Evolutionary conservation across 805 yeast species (phyloP).

Genomic region (Sugiyamaella mastotermitis): DNA sequence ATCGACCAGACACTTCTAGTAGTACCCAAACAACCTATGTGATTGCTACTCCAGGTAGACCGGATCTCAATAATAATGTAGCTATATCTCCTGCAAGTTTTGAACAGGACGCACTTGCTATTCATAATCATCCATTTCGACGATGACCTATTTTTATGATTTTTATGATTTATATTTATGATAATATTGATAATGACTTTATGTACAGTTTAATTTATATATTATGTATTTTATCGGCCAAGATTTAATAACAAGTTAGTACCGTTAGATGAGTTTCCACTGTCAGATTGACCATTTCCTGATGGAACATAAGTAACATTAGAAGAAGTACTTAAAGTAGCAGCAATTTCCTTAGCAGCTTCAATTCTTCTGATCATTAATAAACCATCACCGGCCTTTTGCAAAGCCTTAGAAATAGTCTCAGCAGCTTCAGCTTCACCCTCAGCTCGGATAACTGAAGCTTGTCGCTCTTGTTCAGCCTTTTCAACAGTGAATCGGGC

Average conservation of each 20-base stretch:
- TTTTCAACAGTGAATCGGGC: constrained; percentile 89
- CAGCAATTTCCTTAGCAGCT: constrained; percentile 93
- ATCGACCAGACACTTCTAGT: constrained; percentile 14
- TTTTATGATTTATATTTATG: too few relatives aligned
- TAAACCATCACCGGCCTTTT: constrained; percentile 93
- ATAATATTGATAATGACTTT: too few relatives aligned
- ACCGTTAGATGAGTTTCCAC: constrained; percentile 23
- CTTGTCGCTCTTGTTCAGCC: constrained; percentile 97
- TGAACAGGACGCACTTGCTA: too few relatives aligned
- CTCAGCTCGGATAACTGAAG: constrained; percentile 92
- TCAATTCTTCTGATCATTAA: constrained; percentile 90
- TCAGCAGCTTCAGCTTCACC: constrained; percentile 99
- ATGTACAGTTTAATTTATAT: too few relatives aligned
- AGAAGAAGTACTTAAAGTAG: constrained; percentile 72
- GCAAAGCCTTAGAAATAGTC: constrained; percentile 82
- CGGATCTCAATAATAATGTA: too few relatives aligned
- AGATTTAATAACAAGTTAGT: constrained; percentile 30
- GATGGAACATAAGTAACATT: constrained; percentile 87
- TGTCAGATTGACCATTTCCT: constrained; percentile 31
- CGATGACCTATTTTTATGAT: too few relatives aligned
- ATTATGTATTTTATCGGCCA: too few relatives aligned
- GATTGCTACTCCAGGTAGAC: constrained; percentile 5
- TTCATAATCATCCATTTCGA: too few relatives aligned
- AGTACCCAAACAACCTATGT: constrained; percentile 13
- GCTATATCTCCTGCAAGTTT: too few relatives aligned